A percentile compares a stretch with the other conserved stretches of the same genome.
These are phyloP conservation scores for Aspergillus nanangensis DNA, from an alignment of 495 filamentous ascomycete genomes.

Conservation along the genomic window DNA sequence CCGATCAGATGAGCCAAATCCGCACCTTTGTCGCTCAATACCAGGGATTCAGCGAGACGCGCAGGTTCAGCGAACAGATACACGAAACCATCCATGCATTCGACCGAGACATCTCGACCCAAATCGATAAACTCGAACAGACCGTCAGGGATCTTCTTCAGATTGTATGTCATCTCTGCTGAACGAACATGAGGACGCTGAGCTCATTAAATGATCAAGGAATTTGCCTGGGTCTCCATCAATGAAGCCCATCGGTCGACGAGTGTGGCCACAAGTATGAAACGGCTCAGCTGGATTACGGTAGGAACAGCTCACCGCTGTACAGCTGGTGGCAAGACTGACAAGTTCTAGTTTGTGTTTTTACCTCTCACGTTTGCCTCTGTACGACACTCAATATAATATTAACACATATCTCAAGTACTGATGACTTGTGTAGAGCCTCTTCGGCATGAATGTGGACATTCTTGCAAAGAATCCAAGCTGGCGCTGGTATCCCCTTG, in stretches of 20 bases:
- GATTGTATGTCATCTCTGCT: conserved; percentile 9
- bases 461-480: conserved; percentile 15
- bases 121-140: conserved; percentile 17
- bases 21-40: conserved; percentile 15
- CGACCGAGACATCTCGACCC: conserved; percentile 6
- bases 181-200: not conserved
- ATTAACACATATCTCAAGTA: not conserved
- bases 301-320: conserved; percentile 6
- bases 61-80: conserved; percentile 10
- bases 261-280: conserved; percentile 23
- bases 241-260: conserved; percentile 27
- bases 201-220: conserved; percentile 4
- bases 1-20: conserved; percentile 10
- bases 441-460: conserved; percentile 34
- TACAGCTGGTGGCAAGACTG: conserved; percentile 1
- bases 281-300: conserved; percentile 33
- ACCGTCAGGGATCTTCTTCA: conserved; percentile 18
- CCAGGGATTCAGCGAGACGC: conserved; percentile 11
- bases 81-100: conserved; percentile 11
- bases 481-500: conserved; percentile 29
- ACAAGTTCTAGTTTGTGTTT: conserved; percentile 26
- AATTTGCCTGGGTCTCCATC: conserved; percentile 22
- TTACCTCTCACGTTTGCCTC: conserved; percentile 29
- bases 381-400: conserved; percentile 8
- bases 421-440: conserved; percentile 16